Evolutionary conservation across 345 rosid genomes (phyloP).

Genomic region (Camelina sativa): DNA sequence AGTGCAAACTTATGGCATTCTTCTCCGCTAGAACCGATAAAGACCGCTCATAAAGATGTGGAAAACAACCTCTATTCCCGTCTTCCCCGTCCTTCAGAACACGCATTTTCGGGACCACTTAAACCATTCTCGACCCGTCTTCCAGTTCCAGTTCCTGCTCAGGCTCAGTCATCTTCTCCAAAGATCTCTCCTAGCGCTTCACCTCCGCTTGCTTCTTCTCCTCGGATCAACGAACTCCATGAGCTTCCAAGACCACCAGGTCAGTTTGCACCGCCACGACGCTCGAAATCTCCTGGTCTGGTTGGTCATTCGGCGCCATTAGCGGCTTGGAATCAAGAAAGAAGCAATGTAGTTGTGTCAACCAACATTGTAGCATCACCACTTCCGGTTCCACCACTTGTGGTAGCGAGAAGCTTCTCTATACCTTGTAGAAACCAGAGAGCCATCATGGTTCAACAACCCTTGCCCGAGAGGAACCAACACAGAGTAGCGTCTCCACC

Average conservation of each 20-base stretch:
- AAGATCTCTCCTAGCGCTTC: slow-evolving; percentile 78
- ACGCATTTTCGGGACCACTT: slow-evolving; percentile 77
- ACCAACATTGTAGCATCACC: slow-evolving; percentile 67
- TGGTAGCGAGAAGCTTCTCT: slow-evolving; percentile 80
- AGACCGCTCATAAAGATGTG: slow-evolving; percentile 50
- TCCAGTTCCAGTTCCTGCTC: slow-evolving; percentile 33
- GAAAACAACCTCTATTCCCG: slow-evolving; percentile 48
- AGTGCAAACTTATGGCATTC: slow-evolving; percentile 62
- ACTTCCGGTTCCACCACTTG: slow-evolving; percentile 79
- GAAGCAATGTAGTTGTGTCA: slow-evolving; percentile 44
- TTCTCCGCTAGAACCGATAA: slow-evolving; percentile 84
- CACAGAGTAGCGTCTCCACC: slow-evolving; percentile 65
- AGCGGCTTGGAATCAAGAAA: slow-evolving; percentile 63
- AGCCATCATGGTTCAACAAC: slow-evolving; percentile 51
- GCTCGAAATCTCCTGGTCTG: slow-evolving; percentile 56
- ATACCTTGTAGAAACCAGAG: slow-evolving; percentile 82
- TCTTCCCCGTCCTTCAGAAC: slow-evolving; percentile 74
- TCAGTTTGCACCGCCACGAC: slow-evolving; percentile 46
- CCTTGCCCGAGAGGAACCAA: slow-evolving; percentile 48
- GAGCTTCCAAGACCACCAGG: slow-evolving; percentile 94
- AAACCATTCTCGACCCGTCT: slow-evolving; percentile 57
- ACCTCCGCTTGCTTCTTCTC: slow-evolving; percentile 86
- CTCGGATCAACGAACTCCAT: slow-evolving; percentile 87
- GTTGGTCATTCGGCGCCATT: slow-evolving; percentile 87
- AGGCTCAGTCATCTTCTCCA: slow-evolving; percentile 61